Conservation (phyloP, 257 asterid genomes). For the Solanum sitiens region DNA sequence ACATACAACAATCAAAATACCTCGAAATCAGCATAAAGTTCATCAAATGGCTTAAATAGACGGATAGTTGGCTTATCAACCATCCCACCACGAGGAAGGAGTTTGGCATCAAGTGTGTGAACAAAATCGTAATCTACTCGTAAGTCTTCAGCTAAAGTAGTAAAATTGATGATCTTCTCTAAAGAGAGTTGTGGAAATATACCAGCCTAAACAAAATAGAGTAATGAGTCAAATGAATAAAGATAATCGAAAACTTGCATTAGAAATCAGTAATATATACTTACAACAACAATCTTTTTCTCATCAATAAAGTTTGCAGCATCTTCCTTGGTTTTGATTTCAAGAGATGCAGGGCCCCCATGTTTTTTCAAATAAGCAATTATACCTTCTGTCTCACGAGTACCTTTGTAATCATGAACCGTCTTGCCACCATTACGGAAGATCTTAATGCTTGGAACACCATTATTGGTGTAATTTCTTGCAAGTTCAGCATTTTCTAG, state of each 20-base stretch:
- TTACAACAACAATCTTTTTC: slow-evolving; percentile 46
- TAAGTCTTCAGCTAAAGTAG: slow-evolving; percentile 57
- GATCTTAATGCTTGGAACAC: slow-evolving; percentile 76
- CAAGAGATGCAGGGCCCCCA: slow-evolving; percentile 73
- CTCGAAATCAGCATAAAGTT: slow-evolving; percentile 55
- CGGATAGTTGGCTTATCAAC: slow-evolving; percentile 71
- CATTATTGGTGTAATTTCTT: slow-evolving; percentile 38
- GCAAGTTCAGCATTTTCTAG: slow-evolving; percentile 48
- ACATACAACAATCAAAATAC: slow-evolving; percentile 7
- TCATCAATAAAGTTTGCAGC: slow-evolving; percentile 38
- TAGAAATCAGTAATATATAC: not conserved
- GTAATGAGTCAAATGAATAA: not conserved
- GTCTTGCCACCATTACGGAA: slow-evolving; percentile 62
- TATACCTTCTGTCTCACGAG: slow-evolving; percentile 79
- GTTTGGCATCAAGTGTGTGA: slow-evolving; percentile 69
- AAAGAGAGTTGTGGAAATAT: slow-evolving; percentile 61
- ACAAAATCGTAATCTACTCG: slow-evolving; percentile 59
- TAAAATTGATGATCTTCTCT: slow-evolving; percentile 51
- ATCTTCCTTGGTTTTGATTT: slow-evolving; percentile 57
- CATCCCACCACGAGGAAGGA: slow-evolving; percentile 60
- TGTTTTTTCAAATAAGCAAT: slow-evolving; percentile 59
- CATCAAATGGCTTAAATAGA: slow-evolving; percentile 78
- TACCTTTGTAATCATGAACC: slow-evolving; percentile 67
- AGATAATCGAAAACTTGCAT: not conserved
- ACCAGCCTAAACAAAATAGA: slow-evolving; percentile 39